Conservation (phyloP, 495 filamentous ascomycete genomes). For the Copromyces sp. region DNA sequence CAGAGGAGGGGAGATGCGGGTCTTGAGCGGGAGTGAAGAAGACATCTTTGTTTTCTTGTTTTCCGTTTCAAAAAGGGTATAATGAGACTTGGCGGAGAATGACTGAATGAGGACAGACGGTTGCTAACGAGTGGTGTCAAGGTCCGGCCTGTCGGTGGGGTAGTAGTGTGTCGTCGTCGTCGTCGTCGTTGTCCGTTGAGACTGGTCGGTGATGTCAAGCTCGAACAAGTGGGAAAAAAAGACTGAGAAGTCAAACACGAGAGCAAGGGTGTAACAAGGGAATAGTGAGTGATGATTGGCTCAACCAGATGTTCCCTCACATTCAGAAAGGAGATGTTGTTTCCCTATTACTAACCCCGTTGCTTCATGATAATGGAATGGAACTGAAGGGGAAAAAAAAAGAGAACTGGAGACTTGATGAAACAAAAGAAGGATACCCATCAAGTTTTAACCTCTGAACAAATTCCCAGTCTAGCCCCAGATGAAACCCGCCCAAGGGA, state of each 20-base stretch:
- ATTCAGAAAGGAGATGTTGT: neutral
- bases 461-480: neutral
- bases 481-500: neutral
- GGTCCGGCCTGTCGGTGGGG: neutral
- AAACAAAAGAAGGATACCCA: neutral
- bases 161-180: neutral
- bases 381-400: neutral
- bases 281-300: neutral
- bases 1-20: slow-evolving; percentile 44
- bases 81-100: neutral
- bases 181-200: neutral
- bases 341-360: neutral
- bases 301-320: neutral
- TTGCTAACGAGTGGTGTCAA: neutral
- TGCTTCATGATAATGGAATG: neutral
- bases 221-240: neutral
- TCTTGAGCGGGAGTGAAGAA: slow-evolving; percentile 29
- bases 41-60: neutral
- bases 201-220: neutral
- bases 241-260: neutral
- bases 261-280: neutral
- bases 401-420: neutral
- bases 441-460: neutral
- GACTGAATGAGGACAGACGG: neutral
- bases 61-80: neutral